Evolutionary conservation across 768 basidiomycete species (phyloP).

Genomic region (Sporobolomyces roseus): DNA sequence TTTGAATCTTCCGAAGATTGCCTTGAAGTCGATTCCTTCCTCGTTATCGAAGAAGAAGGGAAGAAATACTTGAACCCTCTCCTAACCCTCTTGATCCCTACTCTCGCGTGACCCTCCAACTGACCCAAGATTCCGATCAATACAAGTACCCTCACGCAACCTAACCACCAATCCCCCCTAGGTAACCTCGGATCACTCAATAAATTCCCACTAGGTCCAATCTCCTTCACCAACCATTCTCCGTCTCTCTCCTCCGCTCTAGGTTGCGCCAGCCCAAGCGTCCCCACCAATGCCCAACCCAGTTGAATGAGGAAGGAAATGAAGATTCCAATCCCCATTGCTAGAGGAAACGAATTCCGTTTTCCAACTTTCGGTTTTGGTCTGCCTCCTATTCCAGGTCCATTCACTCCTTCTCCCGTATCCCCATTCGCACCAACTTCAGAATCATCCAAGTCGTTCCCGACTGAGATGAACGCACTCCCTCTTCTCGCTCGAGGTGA

Average conservation of each 20-base stretch:
- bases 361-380: constrained; percentile 6
- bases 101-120: background rate
- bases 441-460: background rate
- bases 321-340: constrained; percentile 29
- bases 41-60: constrained; percentile 5
- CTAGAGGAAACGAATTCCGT: constrained; percentile 41
- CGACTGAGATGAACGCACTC: background rate
- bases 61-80: constrained; percentile 9
- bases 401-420: background rate
- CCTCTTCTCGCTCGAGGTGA: background rate
- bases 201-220: constrained; percentile 21
- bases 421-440: background rate
- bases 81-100: constrained; percentile 12
- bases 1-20: background rate
- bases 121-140: constrained; percentile 24
- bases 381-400: background rate
- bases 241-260: background rate
- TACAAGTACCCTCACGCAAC: constrained; percentile 27
- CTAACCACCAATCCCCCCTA: constrained; percentile 28
- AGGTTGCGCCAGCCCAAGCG: constrained; percentile 25
- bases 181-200: constrained; percentile 31
- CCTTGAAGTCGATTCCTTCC: background rate
- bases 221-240: background rate
- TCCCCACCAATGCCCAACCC: constrained; percentile 41
- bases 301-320: constrained; percentile 32